Evolutionary conservation across 441 rosid genomes (phyloP), one percentile per base, ranked within the genome.

Genomic region (Gossypium schwendimanii): DNA sequence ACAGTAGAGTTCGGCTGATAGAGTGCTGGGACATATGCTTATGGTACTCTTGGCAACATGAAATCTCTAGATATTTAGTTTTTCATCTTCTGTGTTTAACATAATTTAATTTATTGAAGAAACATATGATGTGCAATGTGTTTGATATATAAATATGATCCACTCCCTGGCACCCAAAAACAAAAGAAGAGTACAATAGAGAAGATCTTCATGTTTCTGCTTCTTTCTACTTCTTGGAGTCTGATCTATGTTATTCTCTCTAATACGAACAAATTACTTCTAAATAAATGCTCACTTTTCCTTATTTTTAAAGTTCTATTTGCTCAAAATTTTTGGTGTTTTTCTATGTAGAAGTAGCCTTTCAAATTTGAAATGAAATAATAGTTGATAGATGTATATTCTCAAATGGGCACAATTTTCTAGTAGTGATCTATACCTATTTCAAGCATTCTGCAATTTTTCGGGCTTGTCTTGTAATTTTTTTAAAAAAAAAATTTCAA

Each of bases 351-450:
- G 8, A 23, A 45, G 20, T 3, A 45, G 57, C 70, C 57, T 47
- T 23, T 66, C 57, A 66, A 47, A 7, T 66, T 23, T 44, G 69
- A 44, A 63, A 45, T 65, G 36, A 65, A 65, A 44, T 65, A 14
- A 45, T 65, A 45, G 70, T 47, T 23, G 18, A 45, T 20, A 21
- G 11, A 20, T 20, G 53, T 65, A 63, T 10, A 6, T 44, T 65
- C 26, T 15, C 14, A 47, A 47, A 63, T 36, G 50, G 67, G 39
- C 18, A 24, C 21, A 21, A 49, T 39, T 39, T 10, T 6, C 50
- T 17, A 39, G 4, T 10, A 8, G 45, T 55, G 33, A 21, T n/a
- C 28, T 41, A 58, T 20, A 44, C 52, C 20, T 60, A 6, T 59
- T 59, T 58, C 20, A 31, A 44, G 23, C 49, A 64, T 0, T 68